These are phyloP conservation scores for Rhazya stricta DNA, from an alignment of 257 asterid genomes.

Conservation along the genomic window DNA sequence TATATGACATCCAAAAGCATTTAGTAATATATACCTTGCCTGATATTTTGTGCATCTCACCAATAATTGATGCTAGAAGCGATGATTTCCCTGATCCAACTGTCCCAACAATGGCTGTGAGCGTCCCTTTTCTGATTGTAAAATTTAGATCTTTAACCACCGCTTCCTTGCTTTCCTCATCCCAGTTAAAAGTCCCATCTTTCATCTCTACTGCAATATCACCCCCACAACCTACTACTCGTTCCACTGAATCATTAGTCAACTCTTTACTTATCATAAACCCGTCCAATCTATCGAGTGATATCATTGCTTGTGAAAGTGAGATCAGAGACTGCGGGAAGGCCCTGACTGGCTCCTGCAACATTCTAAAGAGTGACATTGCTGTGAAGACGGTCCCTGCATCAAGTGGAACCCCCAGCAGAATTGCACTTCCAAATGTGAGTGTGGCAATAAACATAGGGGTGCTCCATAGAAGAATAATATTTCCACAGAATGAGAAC, in stretches of 20 bases:
- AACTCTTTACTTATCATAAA: constrained; percentile 80
- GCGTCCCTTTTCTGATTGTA: constrained; percentile 62
- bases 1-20: neutral
- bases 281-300: constrained; percentile 73
- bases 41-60: constrained; percentile 81
- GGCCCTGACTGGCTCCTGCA: constrained; percentile 84
- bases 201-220: constrained; percentile 59
- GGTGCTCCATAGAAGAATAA: constrained; percentile 73
- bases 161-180: constrained; percentile 57
- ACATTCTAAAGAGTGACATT: constrained; percentile 60
- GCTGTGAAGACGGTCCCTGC: constrained; percentile 84
- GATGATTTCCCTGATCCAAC: constrained; percentile 98
- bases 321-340: constrained; percentile 95
- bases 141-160: constrained; percentile 51
- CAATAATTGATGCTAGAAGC: constrained; percentile 76
- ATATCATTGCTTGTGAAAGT: constrained; percentile 81
- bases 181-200: constrained; percentile 77
- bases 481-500: constrained; percentile 56
- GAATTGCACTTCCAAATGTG: constrained; percentile 65
- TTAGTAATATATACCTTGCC: constrained; percentile 59
- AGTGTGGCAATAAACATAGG: constrained; percentile 64
- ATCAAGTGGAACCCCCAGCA: constrained; percentile 59
- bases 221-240: constrained; percentile 53
- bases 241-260: constrained; percentile 58
- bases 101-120: constrained; percentile 82